phyloP scores from a whole-genome alignment of 306 rosid genomes.

The Vigna hirtella region DNA sequence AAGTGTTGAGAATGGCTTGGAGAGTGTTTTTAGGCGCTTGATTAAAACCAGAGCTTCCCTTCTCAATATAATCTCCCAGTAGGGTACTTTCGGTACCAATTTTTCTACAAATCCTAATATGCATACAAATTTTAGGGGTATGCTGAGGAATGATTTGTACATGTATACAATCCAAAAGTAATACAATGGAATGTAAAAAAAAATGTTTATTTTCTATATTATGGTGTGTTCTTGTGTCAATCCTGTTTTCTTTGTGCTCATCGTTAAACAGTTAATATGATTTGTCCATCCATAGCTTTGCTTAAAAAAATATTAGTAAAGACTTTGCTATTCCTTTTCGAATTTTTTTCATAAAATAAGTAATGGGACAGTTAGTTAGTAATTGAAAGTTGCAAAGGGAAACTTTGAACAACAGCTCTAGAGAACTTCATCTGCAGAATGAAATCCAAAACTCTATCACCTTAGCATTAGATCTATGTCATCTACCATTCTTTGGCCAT shows the following conservation, averaged over 20 bases:
- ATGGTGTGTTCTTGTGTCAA: background rate
- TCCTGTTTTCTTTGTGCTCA: background rate
- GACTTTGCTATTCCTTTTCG: too few species aligned
- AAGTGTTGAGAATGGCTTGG: constrained; percentile 65
- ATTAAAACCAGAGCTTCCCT: constrained; percentile 72
- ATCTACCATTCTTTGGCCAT: background rate
- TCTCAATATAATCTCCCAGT: constrained; percentile 74
- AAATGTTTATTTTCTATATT: background rate
- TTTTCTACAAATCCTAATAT: constrained; percentile 37
- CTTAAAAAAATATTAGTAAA: too few species aligned
- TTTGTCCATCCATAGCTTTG: background rate
- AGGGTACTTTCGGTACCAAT: background rate
- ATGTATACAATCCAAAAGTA: background rate
- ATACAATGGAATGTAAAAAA: constrained; percentile 33
- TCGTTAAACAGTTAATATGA: background rate
- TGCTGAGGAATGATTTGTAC: constrained; percentile 44
- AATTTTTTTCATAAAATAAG: too few species aligned
- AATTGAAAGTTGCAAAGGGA: too few species aligned
- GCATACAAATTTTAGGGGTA: constrained; percentile 58
- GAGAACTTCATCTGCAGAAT: too few species aligned
- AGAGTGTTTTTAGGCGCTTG: constrained; percentile 64
- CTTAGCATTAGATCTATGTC: background rate
- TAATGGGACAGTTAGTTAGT: too few species aligned
- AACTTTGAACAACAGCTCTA: too few species aligned
- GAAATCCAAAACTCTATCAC: too few species aligned